These are phyloP conservation scores for Daucus carota DNA, from an alignment of 129 eudicot genomes.

Conservation along the genomic window DH1_v3.0 NC_030382.2:51773501-51774000, in stretches of 20 bases:
- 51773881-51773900: conserved; percentile 71
- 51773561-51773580: conserved; percentile 17
- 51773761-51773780: conserved; percentile 56
- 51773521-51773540: conserved; percentile 24
- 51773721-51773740: conserved; percentile 32
- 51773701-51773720: conserved; percentile 55
- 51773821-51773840: neutral
- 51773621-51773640: conserved; percentile 53
- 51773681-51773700: conserved; percentile 49
- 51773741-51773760: conserved; percentile 22
- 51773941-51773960: conserved; percentile 52
- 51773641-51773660: conserved; percentile 55
- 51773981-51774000: conserved; percentile 10
- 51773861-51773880: conserved; percentile 55
- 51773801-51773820: conserved; percentile 43
- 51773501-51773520: neutral
- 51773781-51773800: conserved; percentile 50
- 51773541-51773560: conserved; percentile 21
- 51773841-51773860: conserved; percentile 22
- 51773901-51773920: conserved; percentile 56
- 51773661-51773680: conserved; percentile 66
- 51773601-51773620: conserved; percentile 12
- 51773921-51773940: conserved; percentile 31
- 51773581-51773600: conserved; percentile 28
- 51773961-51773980: conserved; percentile 32